Percentiles rank a stretch among this genome's conserved stretches.
phyloP scores from a whole-genome alignment of 306 rosid genomes.

The Prunus kanzakura region DNA sequence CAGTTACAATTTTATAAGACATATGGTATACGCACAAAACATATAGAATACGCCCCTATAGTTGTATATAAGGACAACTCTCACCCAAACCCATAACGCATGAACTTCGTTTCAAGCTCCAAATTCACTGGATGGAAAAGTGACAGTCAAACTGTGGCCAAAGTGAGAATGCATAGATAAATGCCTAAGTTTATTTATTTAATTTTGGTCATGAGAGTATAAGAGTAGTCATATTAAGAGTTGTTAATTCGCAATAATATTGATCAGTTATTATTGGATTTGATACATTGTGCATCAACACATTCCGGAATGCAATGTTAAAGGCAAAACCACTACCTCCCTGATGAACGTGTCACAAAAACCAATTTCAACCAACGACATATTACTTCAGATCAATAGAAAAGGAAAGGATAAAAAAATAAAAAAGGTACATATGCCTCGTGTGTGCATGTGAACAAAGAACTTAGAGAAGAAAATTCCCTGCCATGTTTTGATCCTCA shows the following conservation, averaged over 20 bases:
- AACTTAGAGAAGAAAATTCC: slow-evolving; percentile 28
- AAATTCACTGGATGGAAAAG: no score
- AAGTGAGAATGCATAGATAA: no score
- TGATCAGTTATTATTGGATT: slow-evolving; percentile 87
- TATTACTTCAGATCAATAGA: neutral
- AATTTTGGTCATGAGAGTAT: no score
- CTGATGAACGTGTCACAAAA: slow-evolving; percentile 35
- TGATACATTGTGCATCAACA: slow-evolving; percentile 77
- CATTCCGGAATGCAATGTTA: slow-evolving; percentile 57
- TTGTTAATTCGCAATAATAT: slow-evolving; percentile 59
- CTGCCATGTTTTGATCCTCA: slow-evolving; percentile 99
- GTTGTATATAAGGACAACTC: no score
- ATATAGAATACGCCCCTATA: no score
- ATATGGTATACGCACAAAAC: no score
- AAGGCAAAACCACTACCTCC: slow-evolving; percentile 76
- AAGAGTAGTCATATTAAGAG: no score
- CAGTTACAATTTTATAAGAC: no score
- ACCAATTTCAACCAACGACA: neutral
- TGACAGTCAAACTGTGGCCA: no score
- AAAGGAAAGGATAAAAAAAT: neutral
- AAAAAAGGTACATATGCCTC: neutral
- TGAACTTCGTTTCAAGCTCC: no score
- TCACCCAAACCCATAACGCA: no score
- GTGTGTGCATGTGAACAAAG: neutral
- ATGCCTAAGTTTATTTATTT: no score